Conservation (phyloP, 2,329 filamentous ascomycete genomes). For the Pseudogymnoascus sp. region DNA sequence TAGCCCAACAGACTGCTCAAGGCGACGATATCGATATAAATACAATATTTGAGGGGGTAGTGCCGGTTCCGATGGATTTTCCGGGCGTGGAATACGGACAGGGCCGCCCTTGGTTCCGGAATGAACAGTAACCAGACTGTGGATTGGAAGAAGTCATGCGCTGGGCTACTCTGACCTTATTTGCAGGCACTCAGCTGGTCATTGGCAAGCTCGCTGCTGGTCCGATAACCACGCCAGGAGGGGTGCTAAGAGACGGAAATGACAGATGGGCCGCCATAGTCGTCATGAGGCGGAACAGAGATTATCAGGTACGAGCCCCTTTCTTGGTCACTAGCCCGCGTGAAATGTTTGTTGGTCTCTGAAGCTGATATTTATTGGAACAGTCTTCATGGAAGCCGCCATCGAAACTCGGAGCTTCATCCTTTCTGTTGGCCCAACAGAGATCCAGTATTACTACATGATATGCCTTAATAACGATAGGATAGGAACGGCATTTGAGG, state of each 20-base stretch:
- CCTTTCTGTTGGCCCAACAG: neutral
- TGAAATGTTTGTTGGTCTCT: neutral
- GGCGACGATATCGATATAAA: neutral
- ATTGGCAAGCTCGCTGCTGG: neutral
- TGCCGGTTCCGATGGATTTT: constrained; percentile 58
- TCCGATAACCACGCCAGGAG: neutral
- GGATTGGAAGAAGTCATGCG: neutral
- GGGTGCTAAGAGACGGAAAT: neutral
- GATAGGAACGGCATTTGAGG: neutral
- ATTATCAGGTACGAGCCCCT: neutral
- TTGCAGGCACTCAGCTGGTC: neutral
- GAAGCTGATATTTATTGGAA: neutral
- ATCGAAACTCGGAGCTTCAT: neutral
- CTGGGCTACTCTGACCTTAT: neutral
- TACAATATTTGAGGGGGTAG: constrained; percentile 41
- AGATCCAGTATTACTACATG: neutral
- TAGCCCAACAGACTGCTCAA: neutral
- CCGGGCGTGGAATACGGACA: constrained; percentile 41
- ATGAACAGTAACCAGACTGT: neutral
- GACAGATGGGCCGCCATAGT: neutral
- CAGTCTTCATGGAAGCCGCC: neutral
- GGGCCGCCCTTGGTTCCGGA: constrained; percentile 25
- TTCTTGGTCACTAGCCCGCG: neutral
- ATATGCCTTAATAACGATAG: neutral
- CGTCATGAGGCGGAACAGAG: neutral